phyloP scores from a whole-genome alignment of 108 stramenopile genomes.

The Stephanodiscus minutulus region DNA sequence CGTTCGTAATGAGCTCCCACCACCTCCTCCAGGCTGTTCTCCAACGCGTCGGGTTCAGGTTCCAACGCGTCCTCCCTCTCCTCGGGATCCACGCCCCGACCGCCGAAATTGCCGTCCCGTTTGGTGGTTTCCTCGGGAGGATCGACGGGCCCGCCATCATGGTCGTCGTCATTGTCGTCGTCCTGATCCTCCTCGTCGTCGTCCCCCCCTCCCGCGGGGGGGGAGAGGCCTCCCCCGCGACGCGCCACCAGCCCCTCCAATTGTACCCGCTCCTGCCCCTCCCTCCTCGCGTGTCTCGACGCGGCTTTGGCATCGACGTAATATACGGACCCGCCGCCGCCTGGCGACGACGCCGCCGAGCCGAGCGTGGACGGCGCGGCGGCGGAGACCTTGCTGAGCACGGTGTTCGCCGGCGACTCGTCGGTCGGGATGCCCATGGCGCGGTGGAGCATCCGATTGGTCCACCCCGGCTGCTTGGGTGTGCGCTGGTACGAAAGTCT shows the following conservation, averaged over 20 bases:
- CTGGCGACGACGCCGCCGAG: no score
- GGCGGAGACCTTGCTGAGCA: slow-evolving; percentile 30
- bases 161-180: background rate
- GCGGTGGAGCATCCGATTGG: slow-evolving; percentile 26
- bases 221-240: slow-evolving; percentile 4
- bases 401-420: slow-evolving; percentile 21
- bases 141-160: slow-evolving; percentile 14
- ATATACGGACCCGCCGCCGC: no score
- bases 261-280: slow-evolving; percentile 3
- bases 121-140: slow-evolving; percentile 40
- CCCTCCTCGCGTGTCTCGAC: slow-evolving; percentile 13
- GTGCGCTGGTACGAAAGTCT: background rate
- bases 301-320: no score
- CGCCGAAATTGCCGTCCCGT: background rate
- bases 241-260: slow-evolving; percentile 1
- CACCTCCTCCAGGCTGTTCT: slow-evolving; percentile 48
- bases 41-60: slow-evolving; percentile 21
- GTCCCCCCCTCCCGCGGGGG: background rate
- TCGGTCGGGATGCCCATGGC: slow-evolving; percentile 42
- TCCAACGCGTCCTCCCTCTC: slow-evolving; percentile 12
- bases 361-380: slow-evolving; percentile 21
- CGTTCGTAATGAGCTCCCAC: slow-evolving; percentile 33
- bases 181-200: background rate
- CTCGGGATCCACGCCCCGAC: slow-evolving; percentile 35
- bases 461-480: slow-evolving; percentile 24